Evolutionary conservation across 1,284 basidiomycete species (phyloP).

Genomic region (Malassezia sp.): DNA sequence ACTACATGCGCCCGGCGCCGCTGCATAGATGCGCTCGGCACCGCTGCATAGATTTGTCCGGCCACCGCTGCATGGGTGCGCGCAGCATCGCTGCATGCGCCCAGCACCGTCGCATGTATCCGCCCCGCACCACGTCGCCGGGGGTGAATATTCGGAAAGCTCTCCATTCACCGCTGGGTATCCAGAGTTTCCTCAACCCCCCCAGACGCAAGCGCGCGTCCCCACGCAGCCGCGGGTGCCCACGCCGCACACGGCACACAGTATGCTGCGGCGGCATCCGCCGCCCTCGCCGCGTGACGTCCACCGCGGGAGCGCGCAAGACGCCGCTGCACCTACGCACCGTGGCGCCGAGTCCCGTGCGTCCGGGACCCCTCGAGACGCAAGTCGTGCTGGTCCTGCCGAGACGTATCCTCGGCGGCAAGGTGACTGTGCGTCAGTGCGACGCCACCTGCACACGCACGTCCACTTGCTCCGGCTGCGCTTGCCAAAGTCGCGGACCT

Average conservation of each 20-base stretch:
- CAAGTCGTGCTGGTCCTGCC: conserved; percentile 58
- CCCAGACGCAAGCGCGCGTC: no score
- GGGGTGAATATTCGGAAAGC: no score
- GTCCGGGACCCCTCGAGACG: conserved; percentile 51
- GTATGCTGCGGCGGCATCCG: neutral
- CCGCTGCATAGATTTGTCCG: no score
- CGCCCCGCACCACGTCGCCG: no score
- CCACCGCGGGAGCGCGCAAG: neutral
- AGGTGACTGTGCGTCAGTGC: conserved; percentile 53
- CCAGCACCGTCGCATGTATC: no score
- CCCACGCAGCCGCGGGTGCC: neutral
- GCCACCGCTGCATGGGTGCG: no score
- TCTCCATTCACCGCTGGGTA: no score
- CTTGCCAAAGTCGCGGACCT: conserved; percentile 91
- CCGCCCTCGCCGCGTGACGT: neutral
- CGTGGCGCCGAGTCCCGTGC: conserved; percentile 53
- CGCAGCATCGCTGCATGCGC: no score
- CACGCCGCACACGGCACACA: neutral
- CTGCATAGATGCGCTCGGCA: no score
- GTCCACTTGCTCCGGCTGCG: conserved; percentile 82
- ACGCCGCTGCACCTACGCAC: no score
- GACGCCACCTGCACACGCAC: neutral
- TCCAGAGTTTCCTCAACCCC: no score
- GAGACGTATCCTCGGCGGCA: conserved; percentile 82
- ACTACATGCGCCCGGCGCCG: neutral